A percentile compares a stretch with the other conserved stretches of the same genome.
phyloP scores from a whole-genome alignment of 331 rosid species.

The Pyracantha coccinea region DNA sequence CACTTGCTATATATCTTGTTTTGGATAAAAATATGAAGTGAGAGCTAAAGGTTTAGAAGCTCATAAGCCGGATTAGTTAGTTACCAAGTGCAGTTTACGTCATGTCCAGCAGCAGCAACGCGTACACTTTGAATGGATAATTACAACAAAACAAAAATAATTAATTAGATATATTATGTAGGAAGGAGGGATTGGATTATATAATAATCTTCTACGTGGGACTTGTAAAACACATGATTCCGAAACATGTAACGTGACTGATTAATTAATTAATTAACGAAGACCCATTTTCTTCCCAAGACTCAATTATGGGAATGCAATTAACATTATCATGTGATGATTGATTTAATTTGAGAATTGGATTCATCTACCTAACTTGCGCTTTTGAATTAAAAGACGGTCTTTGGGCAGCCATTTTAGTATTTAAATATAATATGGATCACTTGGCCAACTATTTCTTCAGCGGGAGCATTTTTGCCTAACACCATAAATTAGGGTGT shows the following conservation, averaged over 20 bases:
- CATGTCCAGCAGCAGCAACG: neutral
- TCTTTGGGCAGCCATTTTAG: slow-evolving; percentile 9
- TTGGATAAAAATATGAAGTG: neutral
- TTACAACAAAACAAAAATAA: neutral
- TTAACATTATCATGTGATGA: neutral
- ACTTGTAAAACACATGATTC: neutral
- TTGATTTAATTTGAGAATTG: neutral
- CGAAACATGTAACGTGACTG: neutral
- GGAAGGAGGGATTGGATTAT: no score
- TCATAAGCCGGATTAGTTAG: neutral
- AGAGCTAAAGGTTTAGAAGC: neutral
- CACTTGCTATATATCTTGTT: neutral
- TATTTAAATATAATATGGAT: neutral
- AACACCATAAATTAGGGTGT: no score
- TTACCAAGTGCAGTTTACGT: neutral
- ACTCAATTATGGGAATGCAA: neutral
- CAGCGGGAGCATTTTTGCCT: no score
- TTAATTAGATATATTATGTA: neutral
- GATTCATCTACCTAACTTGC: slow-evolving; percentile 8
- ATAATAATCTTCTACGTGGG: no score
- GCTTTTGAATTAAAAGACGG: neutral
- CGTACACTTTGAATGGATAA: neutral
- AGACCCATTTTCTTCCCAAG: neutral
- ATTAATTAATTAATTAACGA: neutral
- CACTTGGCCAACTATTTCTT: neutral